phyloP scores from a whole-genome alignment of 495 filamentous ascomycete species.

The Neurospora sp. region DNA sequence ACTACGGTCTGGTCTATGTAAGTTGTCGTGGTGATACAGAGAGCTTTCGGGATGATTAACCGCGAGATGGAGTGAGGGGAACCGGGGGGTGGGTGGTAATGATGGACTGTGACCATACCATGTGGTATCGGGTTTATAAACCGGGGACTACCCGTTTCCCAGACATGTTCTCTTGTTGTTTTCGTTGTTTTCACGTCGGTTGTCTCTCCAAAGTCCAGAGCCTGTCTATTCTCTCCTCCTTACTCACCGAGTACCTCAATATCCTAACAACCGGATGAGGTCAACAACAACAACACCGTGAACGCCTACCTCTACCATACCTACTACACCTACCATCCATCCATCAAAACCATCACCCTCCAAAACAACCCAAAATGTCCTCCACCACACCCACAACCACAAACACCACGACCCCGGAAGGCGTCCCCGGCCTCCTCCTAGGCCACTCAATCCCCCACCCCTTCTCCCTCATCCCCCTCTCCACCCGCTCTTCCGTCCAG shows the following conservation, averaged over 20 bases:
- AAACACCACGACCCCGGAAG: background rate
- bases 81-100: background rate
- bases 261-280: background rate
- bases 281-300: background rate
- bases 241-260: background rate
- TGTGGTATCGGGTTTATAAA: background rate
- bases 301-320: background rate
- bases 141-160: background rate
- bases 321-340: background rate
- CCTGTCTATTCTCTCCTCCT: too few species aligned
- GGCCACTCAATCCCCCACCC: conserved; percentile 39
- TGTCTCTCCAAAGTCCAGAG: background rate
- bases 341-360: background rate
- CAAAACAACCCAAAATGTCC: background rate
- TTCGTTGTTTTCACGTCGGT: background rate
- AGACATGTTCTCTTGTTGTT: background rate
- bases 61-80: background rate
- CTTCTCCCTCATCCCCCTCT: conserved; percentile 37
- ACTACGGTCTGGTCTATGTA: background rate
- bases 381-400: background rate
- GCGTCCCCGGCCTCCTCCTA: conserved; percentile 31
- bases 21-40: background rate
- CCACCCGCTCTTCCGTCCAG: conserved; percentile 44
- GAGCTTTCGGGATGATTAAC: background rate
- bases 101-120: background rate